Percentiles rank a stretch among this genome's conserved stretches.
Evolutionary conservation across 2,329 filamentous ascomycete species (phyloP).

Genomic region (Niveomyces coronatus): DNA sequence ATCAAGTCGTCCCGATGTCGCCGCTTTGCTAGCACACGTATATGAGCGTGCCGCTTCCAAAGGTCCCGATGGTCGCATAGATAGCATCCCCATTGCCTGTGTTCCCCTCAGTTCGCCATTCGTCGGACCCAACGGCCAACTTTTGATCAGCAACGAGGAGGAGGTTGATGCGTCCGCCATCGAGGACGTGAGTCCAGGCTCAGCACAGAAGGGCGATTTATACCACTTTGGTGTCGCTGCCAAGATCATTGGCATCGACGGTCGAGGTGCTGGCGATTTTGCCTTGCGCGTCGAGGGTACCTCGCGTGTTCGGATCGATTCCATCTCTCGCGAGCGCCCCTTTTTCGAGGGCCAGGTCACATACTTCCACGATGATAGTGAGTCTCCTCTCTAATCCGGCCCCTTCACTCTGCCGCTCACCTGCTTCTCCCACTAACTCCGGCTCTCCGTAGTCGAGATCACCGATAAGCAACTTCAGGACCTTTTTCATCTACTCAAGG

Average conservation of each 20-base stretch:
- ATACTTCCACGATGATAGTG: conserved; percentile 60
- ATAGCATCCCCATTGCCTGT: conserved; percentile 71
- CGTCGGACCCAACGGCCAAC: conserved; percentile 64
- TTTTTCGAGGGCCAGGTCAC: conserved; percentile 78
- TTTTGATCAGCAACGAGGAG: conserved; percentile 57
- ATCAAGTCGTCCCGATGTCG: conserved; percentile 72
- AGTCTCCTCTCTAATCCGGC: conserved; percentile 14
- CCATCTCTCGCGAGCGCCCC: conserved; percentile 58
- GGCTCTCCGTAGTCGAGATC: conserved; percentile 17
- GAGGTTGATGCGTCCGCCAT: conserved; percentile 33
- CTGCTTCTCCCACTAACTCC: conserved; percentile 1
- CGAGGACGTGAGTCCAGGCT: conserved; percentile 44
- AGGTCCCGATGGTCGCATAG: conserved; percentile 51
- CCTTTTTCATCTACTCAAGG: conserved; percentile 71
- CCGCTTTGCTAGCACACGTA: conserved; percentile 74
- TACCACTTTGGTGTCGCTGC: conserved; percentile 76
- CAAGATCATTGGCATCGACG: conserved; percentile 69
- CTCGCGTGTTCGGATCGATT: conserved; percentile 62
- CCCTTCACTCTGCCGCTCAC: not conserved
- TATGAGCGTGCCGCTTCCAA: conserved; percentile 66
- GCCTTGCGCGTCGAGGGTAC: conserved; percentile 79
- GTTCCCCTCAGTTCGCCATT: conserved; percentile 72
- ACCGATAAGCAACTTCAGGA: conserved; percentile 54
- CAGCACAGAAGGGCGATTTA: conserved; percentile 59
- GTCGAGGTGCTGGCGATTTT: conserved; percentile 64